Base-by-base conservation (phyloP, 768 basidiomycete species). In the Pisolithus albus region DNA sequence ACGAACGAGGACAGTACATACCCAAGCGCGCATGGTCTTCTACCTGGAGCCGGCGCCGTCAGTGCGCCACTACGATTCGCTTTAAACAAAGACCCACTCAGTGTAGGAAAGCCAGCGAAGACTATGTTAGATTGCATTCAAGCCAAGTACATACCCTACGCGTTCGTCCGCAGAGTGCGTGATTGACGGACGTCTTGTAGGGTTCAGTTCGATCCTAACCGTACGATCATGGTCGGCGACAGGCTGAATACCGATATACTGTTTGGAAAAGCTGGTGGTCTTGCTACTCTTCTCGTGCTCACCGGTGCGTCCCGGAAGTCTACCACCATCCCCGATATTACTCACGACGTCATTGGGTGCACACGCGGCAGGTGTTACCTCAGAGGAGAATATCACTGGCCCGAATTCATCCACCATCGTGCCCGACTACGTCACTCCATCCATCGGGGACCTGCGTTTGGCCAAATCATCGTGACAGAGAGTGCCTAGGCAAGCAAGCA, bases 161-260 rank as follows among this genome's bases (percentile, higher is more conserved):
- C 34, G 37, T 40, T 53, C 4, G 23, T 10, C 28, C 30, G 11
- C 10, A 32, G 18, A 21, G 36, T 28, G 36, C 24, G 34, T 47
- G 59, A 57, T 61, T 42, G 54, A 53, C 42, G 24, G 40, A n/a
- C 10, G 9, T 30, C 39, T 42, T 11, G 8, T 44, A 96, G 93
- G 68, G 83, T 94, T 59, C 66, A 88, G 44, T 93, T 91, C 65
- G 88, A 98, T 68, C 90, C 90, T 40, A 72, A 77, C 54, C 75
- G 83, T 48, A 93, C 94, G 15, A 82, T 98, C 65, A 97, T 99
- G 92, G 76, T 98, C 42, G 95, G 95, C 39, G 95, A 99, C 71
- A 81, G 95, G 54, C 76, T 99, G 57, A 87, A 90, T 65, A 98
- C 96, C 5, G 95, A 99, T 69, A 97, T 99, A 59, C 70, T 88